Conservation (phyloP, 768 basidiomycete genomes). For the Fomitopsis pulvina region DNA sequence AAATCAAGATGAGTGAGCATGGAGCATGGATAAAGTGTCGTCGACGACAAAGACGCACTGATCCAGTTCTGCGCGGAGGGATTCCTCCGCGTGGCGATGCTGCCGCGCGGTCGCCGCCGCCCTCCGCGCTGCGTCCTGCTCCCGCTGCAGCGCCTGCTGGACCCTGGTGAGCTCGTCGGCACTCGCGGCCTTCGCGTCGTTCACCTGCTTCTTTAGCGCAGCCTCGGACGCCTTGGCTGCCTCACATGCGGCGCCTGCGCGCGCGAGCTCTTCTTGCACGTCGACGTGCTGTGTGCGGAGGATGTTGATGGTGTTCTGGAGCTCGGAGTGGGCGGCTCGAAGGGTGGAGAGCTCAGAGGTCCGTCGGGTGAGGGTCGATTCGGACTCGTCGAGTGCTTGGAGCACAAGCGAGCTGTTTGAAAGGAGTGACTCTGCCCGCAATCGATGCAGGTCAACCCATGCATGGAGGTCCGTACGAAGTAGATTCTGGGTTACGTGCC, state of each 20-base stretch:
- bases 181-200: slow-evolving; percentile 22
- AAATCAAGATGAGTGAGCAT: not conserved
- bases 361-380: slow-evolving; percentile 15
- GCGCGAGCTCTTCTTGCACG: slow-evolving; percentile 17
- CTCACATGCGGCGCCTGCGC: slow-evolving; percentile 13
- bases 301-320: slow-evolving; percentile 33
- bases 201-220: slow-evolving; percentile 21
- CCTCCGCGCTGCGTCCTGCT: slow-evolving; percentile 35
- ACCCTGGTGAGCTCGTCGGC: slow-evolving; percentile 25
- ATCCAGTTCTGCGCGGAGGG: slow-evolving; percentile 60
- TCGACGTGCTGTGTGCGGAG: slow-evolving; percentile 16
- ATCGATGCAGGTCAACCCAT: slow-evolving; percentile 13
- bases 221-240: slow-evolving; percentile 17
- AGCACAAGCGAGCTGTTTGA: slow-evolving; percentile 12
- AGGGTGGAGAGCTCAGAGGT: slow-evolving; percentile 34
- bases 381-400: slow-evolving; percentile 14
- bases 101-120: slow-evolving; percentile 46
- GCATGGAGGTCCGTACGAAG: slow-evolving; percentile 6
- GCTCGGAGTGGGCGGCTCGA: slow-evolving; percentile 35
- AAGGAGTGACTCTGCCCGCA: slow-evolving; percentile 16
- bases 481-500: not conserved
- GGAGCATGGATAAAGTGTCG: not conserved
- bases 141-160: slow-evolving; percentile 21
- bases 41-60: slow-evolving; percentile 35
- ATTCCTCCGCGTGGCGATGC: slow-evolving; percentile 59